Conservation (phyloP, 345 rosid genomes). For the Populus alba region DNA sequence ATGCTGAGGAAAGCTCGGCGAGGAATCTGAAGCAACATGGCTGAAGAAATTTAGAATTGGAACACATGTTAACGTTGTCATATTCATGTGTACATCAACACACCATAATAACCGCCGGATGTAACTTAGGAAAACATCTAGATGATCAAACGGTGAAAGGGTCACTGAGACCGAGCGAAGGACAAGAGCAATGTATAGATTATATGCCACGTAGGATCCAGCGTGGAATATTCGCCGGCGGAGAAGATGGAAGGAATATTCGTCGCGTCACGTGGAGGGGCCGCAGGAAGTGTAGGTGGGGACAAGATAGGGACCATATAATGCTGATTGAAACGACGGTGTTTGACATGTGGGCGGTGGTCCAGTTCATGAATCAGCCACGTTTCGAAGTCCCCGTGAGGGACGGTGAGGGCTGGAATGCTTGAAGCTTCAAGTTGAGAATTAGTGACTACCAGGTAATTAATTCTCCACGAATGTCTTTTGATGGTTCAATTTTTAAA, state of each 20-base stretch:
- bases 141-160: slow-evolving; percentile 9
- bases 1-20: slow-evolving; percentile 59
- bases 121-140: background rate
- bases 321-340: background rate
- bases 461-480: too few relatives aligned
- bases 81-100: background rate
- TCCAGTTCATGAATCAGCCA: background rate
- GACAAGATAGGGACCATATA: background rate
- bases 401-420: background rate
- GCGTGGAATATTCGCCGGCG: slow-evolving; percentile 43
- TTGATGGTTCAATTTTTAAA: too few relatives aligned
- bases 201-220: slow-evolving; percentile 24
- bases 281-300: slow-evolving; percentile 4
- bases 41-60: background rate
- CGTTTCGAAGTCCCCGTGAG: background rate
- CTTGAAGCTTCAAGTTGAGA: background rate
- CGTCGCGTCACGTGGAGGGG: slow-evolving; percentile 37
- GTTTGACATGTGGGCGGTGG: background rate
- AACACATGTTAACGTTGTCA: background rate
- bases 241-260: slow-evolving; percentile 17
- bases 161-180: background rate
- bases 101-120: background rate
- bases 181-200: background rate
- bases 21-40: slow-evolving; percentile 51
- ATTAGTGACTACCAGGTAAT: background rate